Percentiles rank a stretch among this genome's conserved stretches.
phyloP scores from a whole-genome alignment of 176 grass and related monocot species.

The Echinochloa phyllopogon region DNA sequence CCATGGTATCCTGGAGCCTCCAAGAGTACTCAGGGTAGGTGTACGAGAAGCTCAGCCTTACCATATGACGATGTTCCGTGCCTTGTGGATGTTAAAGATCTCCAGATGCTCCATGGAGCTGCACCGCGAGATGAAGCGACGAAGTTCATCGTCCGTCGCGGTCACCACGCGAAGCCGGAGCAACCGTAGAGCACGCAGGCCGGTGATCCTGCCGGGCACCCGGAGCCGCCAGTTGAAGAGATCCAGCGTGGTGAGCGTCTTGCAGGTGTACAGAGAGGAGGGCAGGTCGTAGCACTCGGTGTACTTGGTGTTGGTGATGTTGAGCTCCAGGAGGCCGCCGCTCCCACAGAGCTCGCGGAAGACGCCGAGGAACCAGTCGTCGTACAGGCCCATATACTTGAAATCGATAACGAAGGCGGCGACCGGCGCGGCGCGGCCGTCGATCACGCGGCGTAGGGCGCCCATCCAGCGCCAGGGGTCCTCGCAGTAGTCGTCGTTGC shows the following conservation, averaged over 20 bases:
- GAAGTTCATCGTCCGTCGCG: background rate
- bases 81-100: conserved; percentile 7
- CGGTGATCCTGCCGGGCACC: conserved; percentile 5
- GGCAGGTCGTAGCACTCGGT: background rate
- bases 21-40: background rate
- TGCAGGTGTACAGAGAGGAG: background rate
- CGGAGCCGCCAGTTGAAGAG: conserved; percentile 9
- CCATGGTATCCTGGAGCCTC: background rate
- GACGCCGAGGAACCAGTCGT: background rate
- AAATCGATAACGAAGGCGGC: background rate
- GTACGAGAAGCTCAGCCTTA: conserved; percentile 18
- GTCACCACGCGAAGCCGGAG: background rate
- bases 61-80: conserved; percentile 30
- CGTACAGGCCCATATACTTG: background rate
- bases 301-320: background rate
- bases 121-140: conserved; percentile 23
- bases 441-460: conserved; percentile 8
- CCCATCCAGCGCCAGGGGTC: background rate
- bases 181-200: conserved; percentile 8
- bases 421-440: background rate
- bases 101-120: background rate
- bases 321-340: conserved; percentile 35
- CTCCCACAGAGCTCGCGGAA: background rate
- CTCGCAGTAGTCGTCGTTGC: background rate
- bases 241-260: conserved; percentile 32